Conservation (phyloP, 768 basidiomycete species). For the Auriscalpium microsporum region DNA sequence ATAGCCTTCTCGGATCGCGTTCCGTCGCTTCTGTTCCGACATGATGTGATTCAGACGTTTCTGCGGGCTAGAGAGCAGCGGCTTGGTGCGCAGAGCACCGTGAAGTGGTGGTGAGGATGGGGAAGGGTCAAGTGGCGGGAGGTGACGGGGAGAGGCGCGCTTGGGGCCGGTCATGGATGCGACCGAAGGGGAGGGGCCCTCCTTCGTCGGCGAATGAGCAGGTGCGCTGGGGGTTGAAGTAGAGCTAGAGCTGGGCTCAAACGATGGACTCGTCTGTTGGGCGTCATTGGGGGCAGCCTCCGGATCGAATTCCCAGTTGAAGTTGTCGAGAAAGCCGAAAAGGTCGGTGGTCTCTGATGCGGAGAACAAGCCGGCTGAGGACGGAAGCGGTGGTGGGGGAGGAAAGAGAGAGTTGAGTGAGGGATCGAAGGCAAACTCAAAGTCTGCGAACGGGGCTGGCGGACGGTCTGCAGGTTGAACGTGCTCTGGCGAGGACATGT, state of each 20-base stretch:
- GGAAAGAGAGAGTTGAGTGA: constrained; percentile 48
- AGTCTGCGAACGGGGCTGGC: constrained; percentile 46
- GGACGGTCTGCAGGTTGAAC: constrained; percentile 11
- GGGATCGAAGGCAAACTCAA: constrained; percentile 66
- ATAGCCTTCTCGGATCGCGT: constrained; percentile 86
- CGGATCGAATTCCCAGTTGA: constrained; percentile 55
- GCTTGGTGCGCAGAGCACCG: constrained; percentile 36
- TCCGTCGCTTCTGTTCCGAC: constrained; percentile 89
- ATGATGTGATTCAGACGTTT: constrained; percentile 90
- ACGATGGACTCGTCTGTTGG: not conserved
- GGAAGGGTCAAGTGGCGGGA: constrained; percentile 5
- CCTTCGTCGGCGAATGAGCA: not conserved
- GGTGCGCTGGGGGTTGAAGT: not conserved
- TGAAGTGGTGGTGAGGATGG: constrained; percentile 1
- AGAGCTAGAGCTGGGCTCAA: constrained; percentile 2
- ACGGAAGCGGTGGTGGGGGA: constrained; percentile 50
- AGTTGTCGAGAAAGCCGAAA: constrained; percentile 76
- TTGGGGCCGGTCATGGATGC: not conserved
- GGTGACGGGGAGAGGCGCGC: not conserved
- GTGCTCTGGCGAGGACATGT: constrained; percentile 35
- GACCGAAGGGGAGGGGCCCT: not conserved
- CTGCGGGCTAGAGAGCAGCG: constrained; percentile 73
- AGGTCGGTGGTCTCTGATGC: constrained; percentile 70
- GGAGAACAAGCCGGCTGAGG: constrained; percentile 74
- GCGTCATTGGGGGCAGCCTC: constrained; percentile 14